Evolutionary conservation across 2,329 filamentous ascomycete species (phyloP).

Genomic region (Pseudogymnoascus sp.): DNA sequence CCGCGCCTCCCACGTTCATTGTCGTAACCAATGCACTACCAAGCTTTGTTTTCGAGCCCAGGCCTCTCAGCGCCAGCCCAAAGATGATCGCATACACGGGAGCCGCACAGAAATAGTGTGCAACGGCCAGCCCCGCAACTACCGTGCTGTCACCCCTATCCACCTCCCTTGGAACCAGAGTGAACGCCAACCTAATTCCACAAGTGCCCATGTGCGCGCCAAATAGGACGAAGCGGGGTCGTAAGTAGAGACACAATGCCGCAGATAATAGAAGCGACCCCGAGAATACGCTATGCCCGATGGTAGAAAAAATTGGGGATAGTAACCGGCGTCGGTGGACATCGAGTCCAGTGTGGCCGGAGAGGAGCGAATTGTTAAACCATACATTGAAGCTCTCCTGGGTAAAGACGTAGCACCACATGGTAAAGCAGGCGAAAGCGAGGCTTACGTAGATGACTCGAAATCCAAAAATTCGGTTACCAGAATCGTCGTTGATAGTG

Average conservation of each 20-base stretch:
- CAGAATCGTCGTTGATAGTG: slow-evolving; percentile 69
- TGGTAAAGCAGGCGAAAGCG: slow-evolving; percentile 62
- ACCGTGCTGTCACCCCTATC: neutral
- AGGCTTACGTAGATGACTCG: slow-evolving; percentile 38
- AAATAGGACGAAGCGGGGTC: slow-evolving; percentile 54
- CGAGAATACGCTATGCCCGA: slow-evolving; percentile 32
- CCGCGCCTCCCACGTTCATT: slow-evolving; percentile 20
- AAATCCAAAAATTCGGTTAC: slow-evolving; percentile 52
- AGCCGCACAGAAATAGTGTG: slow-evolving; percentile 69
- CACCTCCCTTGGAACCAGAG: slow-evolving; percentile 34
- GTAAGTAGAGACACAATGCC: slow-evolving; percentile 57
- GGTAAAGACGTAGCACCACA: slow-evolving; percentile 70
- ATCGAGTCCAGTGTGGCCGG: slow-evolving; percentile 28
- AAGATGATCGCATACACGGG: slow-evolving; percentile 77
- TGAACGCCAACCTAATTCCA: slow-evolving; percentile 34
- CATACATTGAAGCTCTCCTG: slow-evolving; percentile 59
- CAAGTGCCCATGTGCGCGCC: slow-evolving; percentile 54
- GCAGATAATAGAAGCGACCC: slow-evolving; percentile 64
- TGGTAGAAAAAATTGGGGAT: slow-evolving; percentile 39
- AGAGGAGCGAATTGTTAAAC: slow-evolving; percentile 43
- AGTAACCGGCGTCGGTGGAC: slow-evolving; percentile 14
- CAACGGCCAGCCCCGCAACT: slow-evolving; percentile 49
- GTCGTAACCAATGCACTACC: slow-evolving; percentile 44
- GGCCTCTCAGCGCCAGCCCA: slow-evolving; percentile 64
- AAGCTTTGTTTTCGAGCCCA: slow-evolving; percentile 68